Percentiles rank a stretch among this genome's conserved stretches.
Conservation (phyloP, 2,329 filamentous ascomycete species). For the Paecilomyces sp. region DNA sequence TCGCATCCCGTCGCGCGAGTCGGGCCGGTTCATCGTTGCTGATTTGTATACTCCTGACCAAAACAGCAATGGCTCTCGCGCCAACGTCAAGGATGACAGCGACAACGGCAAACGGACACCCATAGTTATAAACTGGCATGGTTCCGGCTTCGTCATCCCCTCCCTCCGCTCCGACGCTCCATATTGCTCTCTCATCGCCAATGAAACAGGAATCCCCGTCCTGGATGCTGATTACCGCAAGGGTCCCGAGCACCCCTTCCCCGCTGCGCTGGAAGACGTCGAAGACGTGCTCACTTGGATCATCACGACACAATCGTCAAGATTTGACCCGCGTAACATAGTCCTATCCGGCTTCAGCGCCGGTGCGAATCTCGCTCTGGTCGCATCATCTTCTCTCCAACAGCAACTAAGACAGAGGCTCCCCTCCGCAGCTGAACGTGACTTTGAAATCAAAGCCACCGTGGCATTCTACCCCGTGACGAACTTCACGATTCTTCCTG, state of each 20-base stretch:
- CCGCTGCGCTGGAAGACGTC: conserved; percentile 41
- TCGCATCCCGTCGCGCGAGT: conserved; percentile 4
- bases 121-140: conserved; percentile 4
- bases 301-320: conserved; percentile 9
- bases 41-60: conserved; percentile 1
- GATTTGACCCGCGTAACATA: conserved; percentile 33
- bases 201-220: conserved; percentile 35
- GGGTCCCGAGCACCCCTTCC: conserved; percentile 40
- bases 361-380: conserved; percentile 41
- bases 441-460: conserved; percentile 13
- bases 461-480: conserved; percentile 26
- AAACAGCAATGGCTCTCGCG: neutral
- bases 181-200: conserved; percentile 40
- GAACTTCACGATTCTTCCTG: conserved; percentile 12
- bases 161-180: conserved; percentile 25
- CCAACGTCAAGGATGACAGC: too few species aligned
- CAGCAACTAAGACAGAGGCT: neutral
- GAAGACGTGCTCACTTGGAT: conserved; percentile 40
- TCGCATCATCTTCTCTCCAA: neutral
- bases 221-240: conserved; percentile 44
- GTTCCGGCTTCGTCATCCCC: conserved; percentile 3
- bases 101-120: neutral
- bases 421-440: neutral
- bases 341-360: conserved; percentile 40
- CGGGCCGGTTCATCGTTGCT: conserved; percentile 2